These are phyloP conservation scores for Wickerhamiella pararugosa DNA, from an alignment of 1,139 yeast species.

Conservation along the genomic window DNA sequence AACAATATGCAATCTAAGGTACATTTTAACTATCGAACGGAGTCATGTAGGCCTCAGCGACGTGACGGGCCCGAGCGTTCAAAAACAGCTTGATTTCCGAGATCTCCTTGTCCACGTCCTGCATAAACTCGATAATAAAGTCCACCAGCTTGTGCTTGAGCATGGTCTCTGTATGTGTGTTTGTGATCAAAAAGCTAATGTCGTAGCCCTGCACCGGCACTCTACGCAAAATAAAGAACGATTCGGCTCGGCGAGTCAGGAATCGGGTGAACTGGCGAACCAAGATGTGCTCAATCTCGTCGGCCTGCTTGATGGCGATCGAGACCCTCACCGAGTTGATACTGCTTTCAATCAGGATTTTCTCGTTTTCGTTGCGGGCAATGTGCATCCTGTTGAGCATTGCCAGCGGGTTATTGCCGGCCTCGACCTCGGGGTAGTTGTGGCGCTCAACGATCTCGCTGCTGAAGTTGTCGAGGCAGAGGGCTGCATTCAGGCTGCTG, in stretches of 20 bases:
- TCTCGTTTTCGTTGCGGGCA: constrained; percentile 87
- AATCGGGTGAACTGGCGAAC: constrained; percentile 91
- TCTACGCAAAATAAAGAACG: constrained; percentile 81
- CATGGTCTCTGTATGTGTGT: constrained; percentile 92
- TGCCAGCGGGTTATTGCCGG: constrained; percentile 61
- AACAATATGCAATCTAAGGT: neutral
- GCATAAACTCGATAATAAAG: constrained; percentile 96
- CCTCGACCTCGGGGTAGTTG: constrained; percentile 93
- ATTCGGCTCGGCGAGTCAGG: constrained; percentile 89
- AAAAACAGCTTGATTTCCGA: constrained; percentile 95
- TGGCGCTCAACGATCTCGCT: constrained; percentile 95
- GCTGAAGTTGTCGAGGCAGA: constrained; percentile 85
- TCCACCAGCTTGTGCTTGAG: constrained; percentile 89
- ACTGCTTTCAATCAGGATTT: constrained; percentile 84
- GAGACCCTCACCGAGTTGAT: constrained; percentile 77
- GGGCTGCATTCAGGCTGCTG: constrained; percentile 86
- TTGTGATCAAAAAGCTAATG: constrained; percentile 83
- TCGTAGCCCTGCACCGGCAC: constrained; percentile 86
- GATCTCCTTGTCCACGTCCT: constrained; percentile 95
- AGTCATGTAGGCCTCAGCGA: constrained; percentile 77
- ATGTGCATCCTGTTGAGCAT: constrained; percentile 79
- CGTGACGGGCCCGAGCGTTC: constrained; percentile 95
- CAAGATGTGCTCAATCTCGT: constrained; percentile 85
- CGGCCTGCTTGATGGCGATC: constrained; percentile 90
- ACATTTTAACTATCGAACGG: constrained; percentile 10